Base-by-base conservation (phyloP, 768 basidiomycete genomes). In the Postia placenta region DNA sequence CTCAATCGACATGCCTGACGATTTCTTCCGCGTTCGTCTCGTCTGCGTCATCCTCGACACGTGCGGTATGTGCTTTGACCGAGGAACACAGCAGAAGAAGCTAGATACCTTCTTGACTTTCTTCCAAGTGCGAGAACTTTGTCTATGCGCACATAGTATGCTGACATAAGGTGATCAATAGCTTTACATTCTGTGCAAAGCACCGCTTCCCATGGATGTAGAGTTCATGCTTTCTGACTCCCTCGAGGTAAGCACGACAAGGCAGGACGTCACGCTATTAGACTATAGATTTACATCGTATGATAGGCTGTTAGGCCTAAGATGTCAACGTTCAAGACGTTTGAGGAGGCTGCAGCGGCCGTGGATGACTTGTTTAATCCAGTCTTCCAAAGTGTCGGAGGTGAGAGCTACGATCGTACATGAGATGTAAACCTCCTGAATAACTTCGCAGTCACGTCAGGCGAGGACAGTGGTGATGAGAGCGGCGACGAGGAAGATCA, bases 181-280 rank as follows among this genome's bases (percentile, higher is more conserved):
- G 80, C 85, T 93, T 50, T 99, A 98, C 64, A 74, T 88, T 14
- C 74, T 85, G n/a, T 90, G 88, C 71, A 99, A 99, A 68, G 77
- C 83, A 39, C 73, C 81, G 20, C 65, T 94, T n/a, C 86, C 96
- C 0, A 94, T 97, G 93, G 96, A 99, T 54, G 87, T 96, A 11
- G 94, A 96, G 46, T 99, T 98, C 67, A 95, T 97, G 92, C 66
- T 96, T 5, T 81, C 83, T 0, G 96, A 99, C 65, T 96, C 95
- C 1, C 67, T 99, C 7, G 94, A 98, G 71, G 92, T 92, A 55
- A 56, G 69, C 5, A n/a, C n/a, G n/a, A n/a, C n/a, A n/a, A n/a
- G n/a, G n/a, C n/a, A n/a, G n/a, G n/a, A 39, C 23, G 45, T n/a
- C n/a, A n/a, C n/a, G n/a, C n/a, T n/a, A n/a, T n/a, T n/a, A n/a